Percentiles rank a stretch among this genome's conserved stretches.
Evolutionary conservation across 306 rosid genomes (phyloP).

Genomic region (Cucumis hystrix): DNA sequence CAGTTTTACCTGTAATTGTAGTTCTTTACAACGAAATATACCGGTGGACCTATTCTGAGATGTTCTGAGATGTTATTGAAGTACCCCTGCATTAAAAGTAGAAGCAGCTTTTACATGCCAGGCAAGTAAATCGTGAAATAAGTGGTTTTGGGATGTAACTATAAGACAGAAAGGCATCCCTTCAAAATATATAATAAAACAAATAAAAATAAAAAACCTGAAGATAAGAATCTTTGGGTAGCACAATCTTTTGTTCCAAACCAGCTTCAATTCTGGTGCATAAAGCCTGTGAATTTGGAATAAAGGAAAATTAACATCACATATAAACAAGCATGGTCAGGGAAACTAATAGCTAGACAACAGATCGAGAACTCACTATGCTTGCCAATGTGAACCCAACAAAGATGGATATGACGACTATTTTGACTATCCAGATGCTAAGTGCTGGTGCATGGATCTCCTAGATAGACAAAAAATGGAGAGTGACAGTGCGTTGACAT

Average conservation of each 20-base stretch:
- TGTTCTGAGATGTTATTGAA: slow-evolving; percentile 71
- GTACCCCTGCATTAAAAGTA: slow-evolving; percentile 64
- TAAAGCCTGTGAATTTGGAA: slow-evolving; percentile 44
- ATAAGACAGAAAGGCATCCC: background rate
- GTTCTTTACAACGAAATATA: slow-evolving; percentile 91
- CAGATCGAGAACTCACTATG: slow-evolving; percentile 49
- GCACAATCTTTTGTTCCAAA: slow-evolving; percentile 90
- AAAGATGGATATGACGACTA: slow-evolving; percentile 60
- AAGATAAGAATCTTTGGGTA: slow-evolving; percentile 89
- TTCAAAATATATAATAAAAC: background rate
- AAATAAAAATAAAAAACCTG: slow-evolving; percentile 38
- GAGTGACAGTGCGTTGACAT: background rate
- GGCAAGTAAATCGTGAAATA: background rate
- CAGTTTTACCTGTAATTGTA: slow-evolving; percentile 57
- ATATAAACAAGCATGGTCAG: slow-evolving; percentile 5
- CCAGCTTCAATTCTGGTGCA: slow-evolving; percentile 93
- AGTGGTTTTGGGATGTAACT: background rate
- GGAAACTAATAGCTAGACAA: slow-evolving; percentile 10
- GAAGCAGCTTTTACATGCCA: slow-evolving; percentile 10
- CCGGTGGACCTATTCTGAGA: slow-evolving; percentile 92
- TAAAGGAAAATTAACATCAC: background rate
- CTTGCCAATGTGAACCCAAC: slow-evolving; percentile 74
- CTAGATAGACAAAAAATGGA: slow-evolving; percentile 22
- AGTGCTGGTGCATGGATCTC: slow-evolving; percentile 94
- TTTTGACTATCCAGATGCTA: slow-evolving; percentile 78